Evolutionary conservation across 75 land plant species (phyloP).

Genomic region (Selaginella moellendorffii): DNA sequence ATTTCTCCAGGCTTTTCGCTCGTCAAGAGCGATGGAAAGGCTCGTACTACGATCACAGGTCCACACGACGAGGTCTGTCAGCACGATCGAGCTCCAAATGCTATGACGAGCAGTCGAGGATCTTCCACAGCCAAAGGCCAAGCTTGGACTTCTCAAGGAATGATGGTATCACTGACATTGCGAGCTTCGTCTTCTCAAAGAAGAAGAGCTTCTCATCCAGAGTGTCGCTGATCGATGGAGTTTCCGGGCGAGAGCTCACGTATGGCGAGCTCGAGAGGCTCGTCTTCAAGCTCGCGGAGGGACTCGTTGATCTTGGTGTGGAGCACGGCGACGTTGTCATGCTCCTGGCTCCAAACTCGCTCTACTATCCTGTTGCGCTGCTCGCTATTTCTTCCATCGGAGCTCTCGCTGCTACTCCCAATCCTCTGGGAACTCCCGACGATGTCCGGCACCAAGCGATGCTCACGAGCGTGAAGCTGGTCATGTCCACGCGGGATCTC

Average conservation of each 20-base stretch:
- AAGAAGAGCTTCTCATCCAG: neutral
- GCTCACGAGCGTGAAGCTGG: constrained; percentile 30
- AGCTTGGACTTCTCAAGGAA: too few relatives aligned
- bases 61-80: too few relatives aligned
- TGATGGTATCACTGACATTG: neutral
- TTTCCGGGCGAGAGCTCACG: neutral
- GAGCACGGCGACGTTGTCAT: constrained; percentile 29
- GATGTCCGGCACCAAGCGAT: constrained; percentile 31
- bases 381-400: constrained; percentile 33
- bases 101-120: too few relatives aligned
- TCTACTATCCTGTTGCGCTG: constrained; percentile 23
- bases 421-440: constrained; percentile 23
- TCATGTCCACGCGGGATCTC: constrained; percentile 18
- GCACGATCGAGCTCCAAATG: too few relatives aligned
- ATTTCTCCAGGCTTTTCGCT: too few relatives aligned
- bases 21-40: too few relatives aligned
- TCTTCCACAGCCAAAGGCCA: too few relatives aligned
- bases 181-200: neutral
- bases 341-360: constrained; percentile 26
- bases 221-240: neutral
- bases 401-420: constrained; percentile 28
- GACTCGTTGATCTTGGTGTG: constrained; percentile 13
- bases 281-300: neutral
- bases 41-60: too few relatives aligned
- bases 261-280: neutral